A percentile compares a stretch with the other conserved stretches of the same genome.
These are phyloP conservation scores for Pyrenochaeta sp. DNA, from an alignment of 2,329 filamentous ascomycete genomes.

Conservation along the genomic window DNA sequence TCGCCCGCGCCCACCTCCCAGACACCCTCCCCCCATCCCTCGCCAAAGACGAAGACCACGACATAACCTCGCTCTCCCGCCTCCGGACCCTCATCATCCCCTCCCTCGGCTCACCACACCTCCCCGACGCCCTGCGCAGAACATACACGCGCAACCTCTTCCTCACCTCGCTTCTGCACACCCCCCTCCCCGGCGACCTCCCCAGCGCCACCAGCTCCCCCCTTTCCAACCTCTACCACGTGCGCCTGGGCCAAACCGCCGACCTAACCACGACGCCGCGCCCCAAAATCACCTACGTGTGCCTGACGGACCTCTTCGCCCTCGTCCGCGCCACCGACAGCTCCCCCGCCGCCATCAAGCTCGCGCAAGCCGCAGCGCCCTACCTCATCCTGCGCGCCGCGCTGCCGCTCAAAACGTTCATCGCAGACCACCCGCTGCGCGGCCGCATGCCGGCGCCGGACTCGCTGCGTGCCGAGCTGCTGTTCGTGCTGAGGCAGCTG, in stretches of 20 bases:
- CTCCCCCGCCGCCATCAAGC: conserved; percentile 58
- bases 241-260: conserved; percentile 75
- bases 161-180: conserved; percentile 80
- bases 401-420: conserved; percentile 81
- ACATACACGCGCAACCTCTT: conserved; percentile 80
- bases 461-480: conserved; percentile 78
- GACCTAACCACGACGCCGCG: conserved; percentile 71
- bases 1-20: conserved; percentile 48
- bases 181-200: conserved; percentile 65
- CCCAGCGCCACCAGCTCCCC: conserved; percentile 56
- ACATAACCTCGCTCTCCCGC: conserved; percentile 75
- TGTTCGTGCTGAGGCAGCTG: conserved; percentile 73
- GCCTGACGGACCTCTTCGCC: conserved; percentile 73
- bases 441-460: conserved; percentile 89
- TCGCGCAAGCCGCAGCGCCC: conserved; percentile 79
- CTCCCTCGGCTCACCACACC: conserved; percentile 68
- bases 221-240: conserved; percentile 68
- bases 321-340: conserved; percentile 62
- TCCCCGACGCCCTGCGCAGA: conserved; percentile 72
- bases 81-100: conserved; percentile 78
- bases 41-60: conserved; percentile 76
- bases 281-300: conserved; percentile 77
- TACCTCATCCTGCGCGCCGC: conserved; percentile 84
- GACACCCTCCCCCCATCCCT: conserved; percentile 37
- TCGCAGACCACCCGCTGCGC: conserved; percentile 87